Conservation (phyloP, 257 asterid species). For the Fraxinus quadrangulata region DNA sequence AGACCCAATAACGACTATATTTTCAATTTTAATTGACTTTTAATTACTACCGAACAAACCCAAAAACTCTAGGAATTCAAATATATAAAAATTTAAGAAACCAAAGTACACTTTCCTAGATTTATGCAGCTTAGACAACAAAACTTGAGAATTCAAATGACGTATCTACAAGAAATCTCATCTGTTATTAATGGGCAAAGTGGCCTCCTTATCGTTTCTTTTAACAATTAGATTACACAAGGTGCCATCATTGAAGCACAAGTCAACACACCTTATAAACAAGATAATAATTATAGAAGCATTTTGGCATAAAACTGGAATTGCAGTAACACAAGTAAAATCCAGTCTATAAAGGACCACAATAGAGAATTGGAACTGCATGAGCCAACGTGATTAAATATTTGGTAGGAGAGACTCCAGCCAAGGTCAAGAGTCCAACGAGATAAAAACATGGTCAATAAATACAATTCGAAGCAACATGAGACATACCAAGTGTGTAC, state of each 20-base stretch:
- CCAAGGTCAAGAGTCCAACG: background rate
- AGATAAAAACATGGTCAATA: background rate
- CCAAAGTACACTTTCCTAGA: background rate
- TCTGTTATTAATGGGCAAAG: constrained; percentile 1
- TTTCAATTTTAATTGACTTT: no score
- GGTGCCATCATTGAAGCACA: constrained; percentile 7
- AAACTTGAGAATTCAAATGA: background rate
- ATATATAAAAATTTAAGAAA: no score
- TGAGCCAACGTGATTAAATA: constrained; percentile 10
- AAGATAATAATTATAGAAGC: background rate
- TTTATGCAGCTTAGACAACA: background rate
- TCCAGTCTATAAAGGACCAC: background rate
- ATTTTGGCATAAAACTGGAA: constrained; percentile 10
- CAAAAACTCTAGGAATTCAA: no score
- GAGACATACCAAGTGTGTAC: constrained; percentile 77
- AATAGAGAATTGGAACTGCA: background rate
- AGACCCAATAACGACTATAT: no score
- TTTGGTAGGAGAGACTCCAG: constrained; percentile 20
- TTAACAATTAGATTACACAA: background rate
- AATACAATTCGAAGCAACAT: constrained; percentile 23
- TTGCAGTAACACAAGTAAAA: background rate
- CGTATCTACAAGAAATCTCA: background rate
- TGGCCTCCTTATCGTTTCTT: background rate
- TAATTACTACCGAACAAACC: no score
- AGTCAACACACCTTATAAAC: background rate